Evolutionary conservation across 2,329 filamentous ascomycete species (phyloP), one percentile per base, ranked within the genome.

Genomic region (Diaporthe sp.): DNA sequence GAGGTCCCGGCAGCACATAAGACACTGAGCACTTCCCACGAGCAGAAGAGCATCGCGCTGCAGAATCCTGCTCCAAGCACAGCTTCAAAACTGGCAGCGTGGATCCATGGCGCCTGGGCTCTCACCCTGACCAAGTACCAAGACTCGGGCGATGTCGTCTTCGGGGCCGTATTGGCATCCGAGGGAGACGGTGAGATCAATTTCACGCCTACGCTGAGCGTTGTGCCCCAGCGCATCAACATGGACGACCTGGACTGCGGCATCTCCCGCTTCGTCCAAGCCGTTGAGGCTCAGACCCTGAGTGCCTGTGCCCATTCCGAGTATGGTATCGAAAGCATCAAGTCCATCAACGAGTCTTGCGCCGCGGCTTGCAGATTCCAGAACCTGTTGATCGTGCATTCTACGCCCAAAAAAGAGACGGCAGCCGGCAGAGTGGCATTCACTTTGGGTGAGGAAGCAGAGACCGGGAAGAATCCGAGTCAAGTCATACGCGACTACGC

Each of bases 291-390:
- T 8, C 34, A 61, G 34, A 17, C n/a, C 37, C 34, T 17, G 37
- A 25, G 37, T 2, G 37, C n/a, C 1, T 12, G 34, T 6, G 58
- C 19, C 34, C 58, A 61, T 42, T 22, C 37, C n/a, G 58, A 61
- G 34, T 42, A 25, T 28, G 58, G 58, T 17, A 42, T 61, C 22
- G 58, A 61, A 3, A 25, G 37, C 58, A 61, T 61, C 37, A 61
- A 61, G 58, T 13, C 9, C 10, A 42, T 61, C 34, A 61, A 25
- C 37, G 58, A 61, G 34, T 42, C 58, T 25, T 61, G 58, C 15
- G 58, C 58, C 10, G 62, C 46, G 49, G 67, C 67, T 31, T 58
- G 67, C 51, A 28, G n/a, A 4, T 58, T 58, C n/a, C 67, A 70
- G 22, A 70, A 42, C 28, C 34, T 70, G 9, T n/a, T 70, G 22